phyloP scores from a whole-genome alignment of 352 stramenopile species.

The Plasmopara muralis region DNA sequence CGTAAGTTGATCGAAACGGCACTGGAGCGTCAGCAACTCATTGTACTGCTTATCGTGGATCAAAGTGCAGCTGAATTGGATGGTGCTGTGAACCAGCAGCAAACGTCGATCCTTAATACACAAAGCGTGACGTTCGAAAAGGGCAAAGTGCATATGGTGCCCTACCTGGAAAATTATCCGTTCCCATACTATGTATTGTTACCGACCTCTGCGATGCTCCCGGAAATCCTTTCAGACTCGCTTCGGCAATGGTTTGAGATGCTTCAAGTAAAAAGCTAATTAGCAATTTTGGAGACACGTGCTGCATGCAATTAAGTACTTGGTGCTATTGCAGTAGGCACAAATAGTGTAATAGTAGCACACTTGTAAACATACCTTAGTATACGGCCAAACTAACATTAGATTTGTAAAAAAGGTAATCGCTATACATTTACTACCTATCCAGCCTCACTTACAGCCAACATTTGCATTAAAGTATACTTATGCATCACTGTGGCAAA shows the following conservation, averaged over 20 bases:
- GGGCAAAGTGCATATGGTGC: constrained; percentile 93
- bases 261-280: constrained; percentile 34
- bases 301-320: no score
- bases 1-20: constrained; percentile 95
- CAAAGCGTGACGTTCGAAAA: constrained; percentile 96
- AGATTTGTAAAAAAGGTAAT: no score
- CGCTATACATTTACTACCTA: no score
- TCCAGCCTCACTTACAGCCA: no score
- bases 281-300: neutral
- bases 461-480: no score
- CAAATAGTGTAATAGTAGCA: no score
- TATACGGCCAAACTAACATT: no score
- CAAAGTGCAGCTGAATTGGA: constrained; percentile 37
- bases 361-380: no score
- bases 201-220: constrained; percentile 91
- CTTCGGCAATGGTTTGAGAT: constrained; percentile 99
- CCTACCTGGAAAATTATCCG: constrained; percentile 99
- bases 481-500: no score
- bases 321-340: no score
- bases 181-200: constrained; percentile 99
- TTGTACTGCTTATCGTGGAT: constrained; percentile 98
- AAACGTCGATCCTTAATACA: constrained; percentile 96
- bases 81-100: constrained; percentile 22
- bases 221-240: constrained; percentile 98
- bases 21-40: constrained; percentile 95